These are phyloP conservation scores for Chlorokybus atmophyticus DNA, from an alignment of 139 green algal species.

Conservation along the genomic window DNA sequence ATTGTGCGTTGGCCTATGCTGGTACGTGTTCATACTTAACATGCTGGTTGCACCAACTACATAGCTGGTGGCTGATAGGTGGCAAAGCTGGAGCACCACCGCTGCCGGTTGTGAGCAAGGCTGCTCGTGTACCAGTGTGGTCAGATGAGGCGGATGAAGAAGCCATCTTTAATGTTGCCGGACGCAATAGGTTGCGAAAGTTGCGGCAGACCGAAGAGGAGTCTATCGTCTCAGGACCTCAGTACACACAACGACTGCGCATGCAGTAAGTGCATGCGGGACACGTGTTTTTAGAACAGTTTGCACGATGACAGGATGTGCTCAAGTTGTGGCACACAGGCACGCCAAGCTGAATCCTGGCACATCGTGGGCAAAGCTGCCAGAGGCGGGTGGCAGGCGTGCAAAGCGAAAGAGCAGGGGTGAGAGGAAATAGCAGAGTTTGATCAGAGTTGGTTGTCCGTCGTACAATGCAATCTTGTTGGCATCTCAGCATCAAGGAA, in stretches of 20 bases:
- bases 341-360: neutral
- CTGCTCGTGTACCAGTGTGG: constrained; percentile 18
- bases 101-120: too few species aligned
- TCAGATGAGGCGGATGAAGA: constrained; percentile 15
- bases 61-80: too few species aligned
- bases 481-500: too few species aligned
- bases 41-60: too few species aligned
- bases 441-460: too few species aligned
- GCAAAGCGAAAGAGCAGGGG: neutral
- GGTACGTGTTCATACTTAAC: too few species aligned
- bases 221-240: constrained; percentile 2
- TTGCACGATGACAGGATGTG: too few species aligned
- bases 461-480: too few species aligned
- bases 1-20: too few species aligned
- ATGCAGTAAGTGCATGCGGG: constrained; percentile 6
- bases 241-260: constrained; percentile 17
- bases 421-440: constrained; percentile 3
- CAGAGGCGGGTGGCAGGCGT: neutral
- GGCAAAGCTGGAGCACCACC: too few species aligned
- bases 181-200: constrained; percentile 14
- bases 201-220: constrained; percentile 13
- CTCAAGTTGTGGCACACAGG: too few species aligned
- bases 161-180: constrained; percentile 9
- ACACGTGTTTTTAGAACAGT: too few species aligned
- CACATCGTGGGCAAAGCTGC: constrained; percentile 12